Evolutionary conservation across 768 basidiomycete genomes (phyloP).

Genomic region (Suillus luteus): DNA sequence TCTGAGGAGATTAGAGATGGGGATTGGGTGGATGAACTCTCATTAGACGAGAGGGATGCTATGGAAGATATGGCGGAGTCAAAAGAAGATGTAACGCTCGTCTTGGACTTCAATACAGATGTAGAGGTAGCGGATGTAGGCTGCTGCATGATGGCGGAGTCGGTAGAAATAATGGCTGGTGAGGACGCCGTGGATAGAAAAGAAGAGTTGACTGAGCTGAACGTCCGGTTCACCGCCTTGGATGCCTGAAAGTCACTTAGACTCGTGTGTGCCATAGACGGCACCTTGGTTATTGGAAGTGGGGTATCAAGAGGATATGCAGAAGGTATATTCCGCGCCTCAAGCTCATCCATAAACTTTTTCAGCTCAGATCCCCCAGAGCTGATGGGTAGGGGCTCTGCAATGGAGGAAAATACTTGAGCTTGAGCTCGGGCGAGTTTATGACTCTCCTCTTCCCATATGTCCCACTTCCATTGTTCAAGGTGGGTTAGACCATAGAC

Average conservation of each 20-base stretch:
- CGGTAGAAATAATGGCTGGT: not conserved
- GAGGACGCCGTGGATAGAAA: not conserved
- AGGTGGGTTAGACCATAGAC: constrained; percentile 97
- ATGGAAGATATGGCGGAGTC: not conserved
- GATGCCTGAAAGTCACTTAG: not conserved
- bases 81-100: not conserved
- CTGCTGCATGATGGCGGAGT: not conserved
- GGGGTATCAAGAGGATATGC: not conserved
- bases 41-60: not conserved
- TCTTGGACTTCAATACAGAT: not conserved
- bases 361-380: constrained; percentile 3
- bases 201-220: not conserved
- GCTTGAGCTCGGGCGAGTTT: constrained; percentile 31
- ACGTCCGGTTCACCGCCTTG: not conserved
- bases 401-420: not conserved
- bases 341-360: constrained; percentile 8
- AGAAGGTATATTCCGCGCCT: not conserved
- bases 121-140: not conserved
- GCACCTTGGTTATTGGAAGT: not conserved
- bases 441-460: constrained; percentile 72
- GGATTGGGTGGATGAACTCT: not conserved
- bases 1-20: not conserved
- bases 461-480: constrained; percentile 93
- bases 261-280: not conserved
- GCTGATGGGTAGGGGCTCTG: constrained; percentile 1